phyloP scores from a whole-genome alignment of 306 rosid genomes.

The cucumber (Cucumis sativus) region DNA sequence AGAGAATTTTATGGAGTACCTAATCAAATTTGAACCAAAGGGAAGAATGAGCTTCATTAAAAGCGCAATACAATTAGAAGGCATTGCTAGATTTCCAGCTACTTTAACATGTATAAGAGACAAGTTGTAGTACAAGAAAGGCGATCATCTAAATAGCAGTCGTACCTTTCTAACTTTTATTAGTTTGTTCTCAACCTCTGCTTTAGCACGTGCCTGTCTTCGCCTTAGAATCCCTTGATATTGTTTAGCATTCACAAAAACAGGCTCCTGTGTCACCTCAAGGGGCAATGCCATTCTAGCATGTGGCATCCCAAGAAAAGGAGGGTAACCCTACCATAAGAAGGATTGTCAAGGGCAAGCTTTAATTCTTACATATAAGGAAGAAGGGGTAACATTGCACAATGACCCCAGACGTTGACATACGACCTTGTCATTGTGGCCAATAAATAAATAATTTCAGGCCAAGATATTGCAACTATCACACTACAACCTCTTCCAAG shows the following conservation, averaged over 20 bases:
- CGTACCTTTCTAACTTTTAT: constrained; percentile 86
- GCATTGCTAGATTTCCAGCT: background rate
- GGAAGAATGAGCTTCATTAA: background rate
- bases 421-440: background rate
- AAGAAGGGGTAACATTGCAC: background rate
- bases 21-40: background rate
- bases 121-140: background rate
- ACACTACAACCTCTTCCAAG: background rate
- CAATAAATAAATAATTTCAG: background rate
- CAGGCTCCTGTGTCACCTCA: constrained; percentile 98
- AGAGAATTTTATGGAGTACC: background rate
- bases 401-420: background rate
- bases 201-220: constrained; percentile 95
- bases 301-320: constrained; percentile 81
- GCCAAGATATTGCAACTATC: background rate
- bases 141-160: background rate
- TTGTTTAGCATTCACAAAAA: constrained; percentile 93
- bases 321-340: constrained; percentile 62
- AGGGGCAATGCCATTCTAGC: constrained; percentile 94
- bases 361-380: background rate
- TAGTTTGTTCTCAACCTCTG: constrained; percentile 84
- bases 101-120: background rate
- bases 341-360: constrained; percentile 1
- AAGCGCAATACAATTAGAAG: background rate
- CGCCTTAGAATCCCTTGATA: constrained; percentile 94